phyloP scores from a whole-genome alignment of 495 filamentous ascomycete genomes.

The Podospora didyma region DNA sequence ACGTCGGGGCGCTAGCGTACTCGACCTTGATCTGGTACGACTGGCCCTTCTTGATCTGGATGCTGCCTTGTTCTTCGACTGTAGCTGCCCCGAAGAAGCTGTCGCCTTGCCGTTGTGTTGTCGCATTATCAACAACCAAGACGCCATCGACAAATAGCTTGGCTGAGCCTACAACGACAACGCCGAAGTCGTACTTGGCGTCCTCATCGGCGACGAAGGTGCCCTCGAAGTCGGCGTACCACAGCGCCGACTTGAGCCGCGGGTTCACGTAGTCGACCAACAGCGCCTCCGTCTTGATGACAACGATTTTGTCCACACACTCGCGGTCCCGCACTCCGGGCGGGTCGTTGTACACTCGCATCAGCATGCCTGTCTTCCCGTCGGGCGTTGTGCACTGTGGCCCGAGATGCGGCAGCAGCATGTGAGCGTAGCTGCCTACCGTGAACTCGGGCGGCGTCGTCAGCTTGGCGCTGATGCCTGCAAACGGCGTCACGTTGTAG shows the following conservation, averaged over 20 bases:
- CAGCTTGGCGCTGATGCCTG: slow-evolving; percentile 55
- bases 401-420: slow-evolving; percentile 55
- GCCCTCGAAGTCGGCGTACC: slow-evolving; percentile 62
- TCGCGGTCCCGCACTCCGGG: slow-evolving; percentile 40
- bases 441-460: slow-evolving; percentile 41
- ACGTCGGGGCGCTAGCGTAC: slow-evolving; percentile 62
- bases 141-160: slow-evolving; percentile 61
- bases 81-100: slow-evolving; percentile 61
- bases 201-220: slow-evolving; percentile 53
- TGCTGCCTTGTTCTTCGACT: slow-evolving; percentile 54
- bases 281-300: slow-evolving; percentile 52
- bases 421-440: slow-evolving; percentile 58
- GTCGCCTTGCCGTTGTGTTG: slow-evolving; percentile 56
- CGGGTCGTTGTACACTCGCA: slow-evolving; percentile 58
- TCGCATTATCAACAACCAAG: slow-evolving; percentile 63
- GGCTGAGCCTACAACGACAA: slow-evolving; percentile 65
- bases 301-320: slow-evolving; percentile 50
- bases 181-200: slow-evolving; percentile 50
- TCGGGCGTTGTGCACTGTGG: slow-evolving; percentile 44
- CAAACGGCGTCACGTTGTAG: slow-evolving; percentile 64
- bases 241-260: slow-evolving; percentile 49
- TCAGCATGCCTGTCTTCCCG: slow-evolving; percentile 51
- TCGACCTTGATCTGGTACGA: slow-evolving; percentile 59
- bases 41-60: slow-evolving; percentile 54
- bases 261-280: slow-evolving; percentile 62